Base-by-base conservation (phyloP, 495 filamentous ascomycete genomes). In the Trichoderma gamsii region DNA sequence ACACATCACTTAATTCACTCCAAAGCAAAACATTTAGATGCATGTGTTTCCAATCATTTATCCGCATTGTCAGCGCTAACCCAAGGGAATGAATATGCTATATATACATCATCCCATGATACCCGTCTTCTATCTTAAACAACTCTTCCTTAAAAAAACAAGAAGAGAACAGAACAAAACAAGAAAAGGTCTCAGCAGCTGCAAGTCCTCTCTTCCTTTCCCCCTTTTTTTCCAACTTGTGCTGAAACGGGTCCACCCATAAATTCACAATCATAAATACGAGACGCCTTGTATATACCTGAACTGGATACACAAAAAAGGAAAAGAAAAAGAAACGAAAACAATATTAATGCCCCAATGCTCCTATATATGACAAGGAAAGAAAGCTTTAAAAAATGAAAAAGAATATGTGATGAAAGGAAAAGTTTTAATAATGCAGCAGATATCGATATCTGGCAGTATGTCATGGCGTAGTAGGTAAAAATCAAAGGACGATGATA, bases 341-440 rank as follows among this genome's bases (percentile, higher is more conserved):
- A 46, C n/a, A 6, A 46, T 66, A 66, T 66, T 46, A 46, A 66
- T 66, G 25, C 23, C 56, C 56, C 56, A 15, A 61, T 61, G 56
- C 25, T 25, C 56, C 56, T 61, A 18, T 61, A 61, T 29, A 32
- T 61, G 56, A 61, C 11, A 61, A 18, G 11, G 29, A 25, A 15
- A 27, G 5, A 25, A 25, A 59, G 11, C 51, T 21, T 29, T 29
- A 29, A 32, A 18, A 61, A 35, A 15, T 2, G 9, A 32, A 61
- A 18, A 29, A 21, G 29, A 16, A 13, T 29, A 35, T 29, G 27
- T 13, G 16, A 25, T 13, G 4, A 29, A 32, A 32, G 27, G 35
- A 25, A 18, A 32, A 13, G 2, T 32, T 29, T 61, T 29, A 29
- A 61, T 25, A 27, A 61, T 15, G 56, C 56, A 29, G 56, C 56